Evolutionary conservation across 352 stramenopile species (phyloP), one percentile per base, ranked within the genome.

Genomic region (Pythium grandisporangium): DNA sequence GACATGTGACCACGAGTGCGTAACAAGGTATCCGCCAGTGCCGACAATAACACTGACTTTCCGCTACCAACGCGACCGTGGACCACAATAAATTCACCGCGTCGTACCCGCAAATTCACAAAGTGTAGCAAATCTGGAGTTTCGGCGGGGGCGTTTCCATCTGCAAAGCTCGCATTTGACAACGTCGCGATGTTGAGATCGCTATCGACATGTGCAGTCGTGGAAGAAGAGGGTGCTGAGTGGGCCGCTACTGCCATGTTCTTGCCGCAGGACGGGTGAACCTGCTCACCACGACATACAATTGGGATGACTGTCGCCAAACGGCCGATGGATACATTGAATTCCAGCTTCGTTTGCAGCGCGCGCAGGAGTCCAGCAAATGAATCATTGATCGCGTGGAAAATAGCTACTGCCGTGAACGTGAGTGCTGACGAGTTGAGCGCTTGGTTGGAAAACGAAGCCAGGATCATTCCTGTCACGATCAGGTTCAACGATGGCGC

Each of bases 51-150:
- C 6, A 75, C 61, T 4, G 70, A 80, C 49, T 89, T 89, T 38
- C 76, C 76, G 23, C 63, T 62, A 5, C 74, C 74, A 17, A 76
- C 70, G 27, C 70, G 69, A 16, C 74, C 74, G 34, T 73, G 61
- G 16, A 84, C 46, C 17, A 86, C 66, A 10, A 77, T 51, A 29
- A 86, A 64, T 17, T 79, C 63, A 0, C 73, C 70, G 2, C 53
- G 64, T 6, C 53, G 53, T 7, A 83, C 42, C 0, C 50, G 45
- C 22, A 86, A 51, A 8, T 61, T 78, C 22, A 84, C 53, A 33
- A 78, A 79, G 8, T 61, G 44, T 19, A 84, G 49, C 13, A 82
- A 27, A 17, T 39, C 29, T 49, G 55, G 52, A 37, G 27, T 42
- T 3, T 55, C 52, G 3, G 22, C 23, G 3, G 30, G 35, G 16